These are phyloP conservation scores for Trametes cinnabarina DNA, from an alignment of 768 basidiomycete species.

Conservation along the genomic window DNA sequence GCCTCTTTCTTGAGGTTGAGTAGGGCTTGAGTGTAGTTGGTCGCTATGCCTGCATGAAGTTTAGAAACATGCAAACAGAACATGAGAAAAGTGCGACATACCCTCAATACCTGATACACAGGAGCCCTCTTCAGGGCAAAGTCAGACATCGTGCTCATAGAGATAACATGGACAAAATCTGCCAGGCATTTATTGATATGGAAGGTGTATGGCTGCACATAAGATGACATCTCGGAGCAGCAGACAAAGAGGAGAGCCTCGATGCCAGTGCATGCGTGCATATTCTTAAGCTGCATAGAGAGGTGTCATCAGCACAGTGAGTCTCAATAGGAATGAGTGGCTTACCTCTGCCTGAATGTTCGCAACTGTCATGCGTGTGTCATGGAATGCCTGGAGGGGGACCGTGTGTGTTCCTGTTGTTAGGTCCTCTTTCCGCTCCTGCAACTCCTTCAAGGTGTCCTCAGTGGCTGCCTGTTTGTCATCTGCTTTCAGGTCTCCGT, in stretches of 20 bases:
- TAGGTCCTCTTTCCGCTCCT: background rate
- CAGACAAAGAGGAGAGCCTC: background rate
- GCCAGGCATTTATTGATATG: background rate
- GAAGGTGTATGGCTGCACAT: background rate
- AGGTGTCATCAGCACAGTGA: too few relatives aligned
- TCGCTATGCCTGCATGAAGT: too few relatives aligned
- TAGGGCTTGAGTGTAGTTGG: background rate
- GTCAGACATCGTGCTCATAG: background rate
- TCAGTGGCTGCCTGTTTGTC: background rate
- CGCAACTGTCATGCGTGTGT: background rate
- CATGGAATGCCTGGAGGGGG: slow-evolving; percentile 5
- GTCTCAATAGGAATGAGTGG: too few relatives aligned
- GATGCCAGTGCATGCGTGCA: background rate
- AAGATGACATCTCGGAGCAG: background rate
- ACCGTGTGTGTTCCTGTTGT: background rate
- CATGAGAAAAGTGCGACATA: too few relatives aligned
- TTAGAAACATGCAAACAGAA: too few relatives aligned
- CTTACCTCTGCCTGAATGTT: background rate
- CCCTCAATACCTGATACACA: background rate
- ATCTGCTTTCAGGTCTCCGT: too few relatives aligned
- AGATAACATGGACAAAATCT: background rate
- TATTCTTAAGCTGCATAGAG: background rate
- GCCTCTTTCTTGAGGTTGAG: background rate
- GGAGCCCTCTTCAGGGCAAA: background rate
- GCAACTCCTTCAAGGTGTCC: background rate